Evolutionary conservation across 768 basidiomycete genomes (phyloP).

Genomic region (Trichaptum fuscoviolaceum): DNA sequence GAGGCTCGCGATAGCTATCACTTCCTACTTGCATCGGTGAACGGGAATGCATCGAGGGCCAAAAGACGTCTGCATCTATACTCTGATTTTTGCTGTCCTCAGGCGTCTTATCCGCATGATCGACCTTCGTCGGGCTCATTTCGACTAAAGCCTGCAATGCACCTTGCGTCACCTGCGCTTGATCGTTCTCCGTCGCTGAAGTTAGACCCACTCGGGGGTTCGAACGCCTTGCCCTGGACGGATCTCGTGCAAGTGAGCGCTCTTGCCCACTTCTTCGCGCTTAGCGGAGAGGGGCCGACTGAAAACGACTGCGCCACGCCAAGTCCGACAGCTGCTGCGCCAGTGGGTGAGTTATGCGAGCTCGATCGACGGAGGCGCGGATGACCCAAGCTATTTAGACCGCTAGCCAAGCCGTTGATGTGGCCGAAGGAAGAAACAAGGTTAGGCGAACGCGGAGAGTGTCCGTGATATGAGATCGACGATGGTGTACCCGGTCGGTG

Average conservation of each 20-base stretch:
- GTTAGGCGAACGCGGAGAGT: slow-evolving; percentile 14
- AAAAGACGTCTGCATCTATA: background rate
- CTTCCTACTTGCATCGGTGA: background rate
- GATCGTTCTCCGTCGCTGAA: slow-evolving; percentile 3
- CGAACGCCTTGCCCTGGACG: background rate
- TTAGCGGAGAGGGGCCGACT: slow-evolving; percentile 34
- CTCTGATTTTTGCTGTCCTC: background rate
- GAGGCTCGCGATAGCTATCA: background rate
- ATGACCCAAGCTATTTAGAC: slow-evolving; percentile 17
- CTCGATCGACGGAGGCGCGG: slow-evolving; percentile 40
- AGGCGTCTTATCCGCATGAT: background rate
- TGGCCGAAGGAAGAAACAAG: slow-evolving; percentile 26
- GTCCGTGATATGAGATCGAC: slow-evolving; percentile 18
- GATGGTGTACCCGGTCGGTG: slow-evolving; percentile 13
- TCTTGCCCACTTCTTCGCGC: slow-evolving; percentile 56
- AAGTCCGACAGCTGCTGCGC: slow-evolving; percentile 18
- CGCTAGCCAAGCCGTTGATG: slow-evolving; percentile 3
- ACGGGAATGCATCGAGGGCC: background rate
- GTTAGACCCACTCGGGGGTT: slow-evolving; percentile 10
- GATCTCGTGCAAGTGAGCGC: slow-evolving; percentile 68
- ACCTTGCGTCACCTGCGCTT: background rate
- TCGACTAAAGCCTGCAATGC: background rate
- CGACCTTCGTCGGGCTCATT: background rate
- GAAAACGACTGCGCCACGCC: slow-evolving; percentile 14
- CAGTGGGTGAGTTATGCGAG: slow-evolving; percentile 30